These are phyloP conservation scores for Rhodotorula kratochvilovae DNA, from an alignment of 768 basidiomycete genomes.

Conservation along the genomic window DNA sequence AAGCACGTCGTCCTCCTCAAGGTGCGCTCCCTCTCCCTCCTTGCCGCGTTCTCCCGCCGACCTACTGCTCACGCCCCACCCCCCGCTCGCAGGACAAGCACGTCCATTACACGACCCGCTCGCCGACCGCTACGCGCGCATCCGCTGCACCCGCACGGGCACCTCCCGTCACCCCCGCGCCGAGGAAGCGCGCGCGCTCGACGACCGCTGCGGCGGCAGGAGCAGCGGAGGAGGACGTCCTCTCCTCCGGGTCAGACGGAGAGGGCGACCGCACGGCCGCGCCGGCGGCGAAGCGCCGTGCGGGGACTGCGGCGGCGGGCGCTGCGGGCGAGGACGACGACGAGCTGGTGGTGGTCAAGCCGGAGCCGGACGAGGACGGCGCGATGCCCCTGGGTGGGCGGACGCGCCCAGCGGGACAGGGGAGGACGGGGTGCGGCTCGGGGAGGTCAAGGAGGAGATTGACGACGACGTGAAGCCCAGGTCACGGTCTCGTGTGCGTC, in stretches of 20 bases:
- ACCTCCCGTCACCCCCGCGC: not conserved
- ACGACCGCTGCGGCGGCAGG: not conserved
- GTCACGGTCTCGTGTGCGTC: constrained; percentile 31
- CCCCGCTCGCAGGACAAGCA: constrained; percentile 26
- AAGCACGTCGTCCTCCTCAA: constrained; percentile 43
- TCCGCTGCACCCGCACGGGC: not conserved
- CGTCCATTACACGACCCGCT: constrained; percentile 3
- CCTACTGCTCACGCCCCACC: not conserved
- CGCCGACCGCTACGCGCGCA: not conserved
- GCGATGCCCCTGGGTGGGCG: not conserved
- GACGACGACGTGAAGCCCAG: constrained; percentile 27
- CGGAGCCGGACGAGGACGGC: constrained; percentile 31
- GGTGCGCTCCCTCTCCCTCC: constrained; percentile 9
- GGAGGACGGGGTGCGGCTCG: not conserved
- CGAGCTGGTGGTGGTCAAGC: constrained; percentile 18
- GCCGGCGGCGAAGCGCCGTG: not conserved
- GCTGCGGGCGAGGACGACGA: not conserved
- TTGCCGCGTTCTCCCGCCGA: too few relatives aligned
- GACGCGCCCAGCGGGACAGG: not conserved
- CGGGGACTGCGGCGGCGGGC: not conserved
- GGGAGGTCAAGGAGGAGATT: not conserved
- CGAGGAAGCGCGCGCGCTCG: not conserved
- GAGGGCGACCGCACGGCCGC: not conserved
- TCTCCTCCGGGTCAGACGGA: not conserved
- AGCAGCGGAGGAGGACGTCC: not conserved